A percentile compares a stretch with the other conserved stretches of the same genome.
These are phyloP conservation scores for Candida saitoana DNA, from an alignment of 805 yeast species.

Conservation along the genomic window DNA sequence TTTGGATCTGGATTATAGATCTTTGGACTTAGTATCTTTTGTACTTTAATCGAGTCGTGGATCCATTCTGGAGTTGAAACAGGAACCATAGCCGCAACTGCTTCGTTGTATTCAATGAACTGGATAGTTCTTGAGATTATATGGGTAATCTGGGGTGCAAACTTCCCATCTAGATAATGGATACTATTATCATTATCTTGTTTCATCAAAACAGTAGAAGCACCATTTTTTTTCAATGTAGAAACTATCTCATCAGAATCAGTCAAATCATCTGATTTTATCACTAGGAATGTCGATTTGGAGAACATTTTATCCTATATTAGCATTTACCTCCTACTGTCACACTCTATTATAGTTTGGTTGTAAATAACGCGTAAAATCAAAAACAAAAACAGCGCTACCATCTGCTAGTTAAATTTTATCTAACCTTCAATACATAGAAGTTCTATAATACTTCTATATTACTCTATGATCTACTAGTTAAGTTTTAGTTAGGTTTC, in stretches of 20 bases:
- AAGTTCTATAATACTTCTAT: not conserved
- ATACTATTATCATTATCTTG: constrained; percentile 9
- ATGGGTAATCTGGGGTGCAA: constrained; percentile 31
- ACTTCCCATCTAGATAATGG: constrained; percentile 7
- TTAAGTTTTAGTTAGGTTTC: too few species aligned
- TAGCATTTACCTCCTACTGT: too few species aligned
- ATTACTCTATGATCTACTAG: constrained; percentile 1
- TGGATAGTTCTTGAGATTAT: constrained; percentile 49
- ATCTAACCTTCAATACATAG: too few species aligned
- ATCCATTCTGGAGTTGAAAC: constrained; percentile 64
- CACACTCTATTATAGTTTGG: too few species aligned
- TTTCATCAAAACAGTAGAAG: constrained; percentile 16
- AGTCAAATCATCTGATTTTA: constrained; percentile 15
- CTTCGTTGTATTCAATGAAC: constrained; percentile 48
- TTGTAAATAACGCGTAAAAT: constrained; percentile 3
- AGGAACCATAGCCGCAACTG: constrained; percentile 56
- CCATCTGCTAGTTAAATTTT: not conserved
- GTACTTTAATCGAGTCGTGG: constrained; percentile 37
- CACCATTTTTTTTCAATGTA: constrained; percentile 18
- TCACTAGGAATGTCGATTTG: constrained; percentile 17
- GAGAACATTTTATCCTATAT: constrained; percentile 15
- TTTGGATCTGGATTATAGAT: constrained; percentile 70
- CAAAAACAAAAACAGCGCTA: constrained; percentile 1
- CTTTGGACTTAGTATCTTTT: constrained; percentile 46
- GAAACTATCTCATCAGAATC: constrained; percentile 10